Conservation (phyloP, 2,329 filamentous ascomycete genomes). For the Aspergillus melleus region DNA sequence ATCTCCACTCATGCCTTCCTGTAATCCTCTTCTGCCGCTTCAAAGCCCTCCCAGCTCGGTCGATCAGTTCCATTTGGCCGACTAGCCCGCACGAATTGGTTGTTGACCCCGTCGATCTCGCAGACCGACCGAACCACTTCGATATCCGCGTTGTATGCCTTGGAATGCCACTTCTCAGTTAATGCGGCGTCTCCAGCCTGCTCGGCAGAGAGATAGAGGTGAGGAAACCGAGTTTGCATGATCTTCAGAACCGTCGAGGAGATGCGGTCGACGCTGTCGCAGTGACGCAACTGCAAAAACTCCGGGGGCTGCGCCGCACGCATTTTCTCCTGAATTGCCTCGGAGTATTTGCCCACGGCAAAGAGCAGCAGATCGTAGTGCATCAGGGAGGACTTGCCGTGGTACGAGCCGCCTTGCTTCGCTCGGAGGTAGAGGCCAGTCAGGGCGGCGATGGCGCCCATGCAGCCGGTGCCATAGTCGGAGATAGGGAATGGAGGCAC, state of each 20-base stretch:
- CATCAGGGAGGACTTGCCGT: constrained; percentile 63
- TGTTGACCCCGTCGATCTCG: constrained; percentile 49
- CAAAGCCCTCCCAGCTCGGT: constrained; percentile 48
- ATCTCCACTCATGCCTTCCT: constrained; percentile 20
- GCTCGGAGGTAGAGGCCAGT: constrained; percentile 64
- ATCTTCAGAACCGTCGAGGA: constrained; percentile 59
- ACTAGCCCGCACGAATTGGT: constrained; percentile 49
- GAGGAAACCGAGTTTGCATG: constrained; percentile 55
- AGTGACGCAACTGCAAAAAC: constrained; percentile 60
- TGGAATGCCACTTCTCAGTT: constrained; percentile 51
- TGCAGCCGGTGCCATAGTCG: constrained; percentile 70
- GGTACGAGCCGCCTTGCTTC: constrained; percentile 64
- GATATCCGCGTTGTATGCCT: constrained; percentile 48
- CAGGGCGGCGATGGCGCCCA: constrained; percentile 68
- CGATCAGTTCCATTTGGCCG: constrained; percentile 55
- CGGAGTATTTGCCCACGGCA: constrained; percentile 58
- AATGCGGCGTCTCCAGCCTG: constrained; percentile 43
- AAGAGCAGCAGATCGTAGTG: constrained; percentile 70
- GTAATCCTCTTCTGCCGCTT: constrained; percentile 26
- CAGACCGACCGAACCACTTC: constrained; percentile 49
- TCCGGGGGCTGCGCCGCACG: constrained; percentile 51
- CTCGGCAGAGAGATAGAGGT: constrained; percentile 48
- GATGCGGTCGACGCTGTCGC: constrained; percentile 66
- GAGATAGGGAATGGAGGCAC: constrained; percentile 55
- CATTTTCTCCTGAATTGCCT: constrained; percentile 54